Conservation (phyloP, 352 stramenopile genomes). For the Pythium apleroticum region DNA sequence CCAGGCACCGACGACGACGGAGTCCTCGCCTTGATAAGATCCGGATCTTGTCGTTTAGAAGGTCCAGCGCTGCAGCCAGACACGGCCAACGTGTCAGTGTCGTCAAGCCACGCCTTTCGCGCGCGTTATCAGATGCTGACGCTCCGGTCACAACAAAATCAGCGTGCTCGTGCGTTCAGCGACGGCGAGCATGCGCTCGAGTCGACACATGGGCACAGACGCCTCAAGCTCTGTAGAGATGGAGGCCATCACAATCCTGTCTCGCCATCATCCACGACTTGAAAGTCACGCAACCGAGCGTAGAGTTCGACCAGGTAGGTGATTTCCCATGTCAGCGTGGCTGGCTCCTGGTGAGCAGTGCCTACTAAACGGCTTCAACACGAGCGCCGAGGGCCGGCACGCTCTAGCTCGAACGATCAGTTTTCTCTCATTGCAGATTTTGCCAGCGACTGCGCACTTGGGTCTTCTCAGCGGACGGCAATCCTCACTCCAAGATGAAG, state of each 20-base stretch:
- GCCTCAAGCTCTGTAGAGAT: not conserved
- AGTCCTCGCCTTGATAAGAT: no score
- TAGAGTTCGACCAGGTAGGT: not conserved
- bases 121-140: not conserved
- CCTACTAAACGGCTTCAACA: not conserved
- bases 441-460: constrained; percentile 1
- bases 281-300: not conserved
- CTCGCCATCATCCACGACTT: not conserved
- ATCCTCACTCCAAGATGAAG: not conserved
- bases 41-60: no score
- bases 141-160: not conserved
- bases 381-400: no score
- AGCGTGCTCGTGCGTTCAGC: not conserved
- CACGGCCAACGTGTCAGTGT: not conserved
- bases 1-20: not conserved
- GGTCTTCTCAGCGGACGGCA: not conserved
- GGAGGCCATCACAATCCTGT: not conserved
- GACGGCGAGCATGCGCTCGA: not conserved
- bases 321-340: not conserved
- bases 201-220: not conserved
- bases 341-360: not conserved
- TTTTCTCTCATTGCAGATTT: not conserved
- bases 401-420: not conserved
- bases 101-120: not conserved
- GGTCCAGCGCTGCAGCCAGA: no score